Evolutionary conservation across 257 asterid species (phyloP), one percentile per base, ranked within the genome.

Genomic region (Echites panduratus): DNA sequence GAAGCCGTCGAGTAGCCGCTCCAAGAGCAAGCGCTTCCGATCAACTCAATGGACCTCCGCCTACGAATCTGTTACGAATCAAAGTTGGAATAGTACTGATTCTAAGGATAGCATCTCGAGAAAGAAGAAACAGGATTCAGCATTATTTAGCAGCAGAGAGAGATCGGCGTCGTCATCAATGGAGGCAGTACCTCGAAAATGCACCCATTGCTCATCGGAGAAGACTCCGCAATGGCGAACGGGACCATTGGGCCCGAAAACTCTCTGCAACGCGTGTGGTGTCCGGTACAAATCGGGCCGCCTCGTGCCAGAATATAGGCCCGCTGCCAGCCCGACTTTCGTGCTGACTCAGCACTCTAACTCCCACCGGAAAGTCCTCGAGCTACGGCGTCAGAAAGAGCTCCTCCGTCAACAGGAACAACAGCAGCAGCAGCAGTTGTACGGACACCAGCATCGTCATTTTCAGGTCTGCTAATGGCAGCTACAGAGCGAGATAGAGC

Each of bases 171-270:
- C 19, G 66, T 35, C 62, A 63, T 35, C 62, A 73, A 82, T 78
- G 59, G 69, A 64, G 27, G 19, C 49, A 19, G 73, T 81, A 73
- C 81, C 76, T 75, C 89, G 89, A 11, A 79, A 87, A 69, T 90
- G 96, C 89, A 83, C 89, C 78, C 97, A 90, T 79, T 90, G 93
- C 71, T 88, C 89, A 69, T 85, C 95, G 19, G 95, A 88, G 82
- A 90, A 87, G 86, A 90, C 97, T 22, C 97, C 97, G 11, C 97
- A 90, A 76, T 88, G 97, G 97, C 76, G 97, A 77, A 84, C 93
- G 12, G 96, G 97, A 17, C 97, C 97, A 8, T 24, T 87, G 73
- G 97, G 96, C 4, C 93, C 96, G 64, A 90, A 90, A 82, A 90
- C 96, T 50, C 52, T 88, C 54, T 90, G 96, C 86, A 90, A 90